These are phyloP conservation scores for Tarenaya hassleriana DNA, from an alignment of 345 rosid species.

Conservation along the genomic window DNA sequence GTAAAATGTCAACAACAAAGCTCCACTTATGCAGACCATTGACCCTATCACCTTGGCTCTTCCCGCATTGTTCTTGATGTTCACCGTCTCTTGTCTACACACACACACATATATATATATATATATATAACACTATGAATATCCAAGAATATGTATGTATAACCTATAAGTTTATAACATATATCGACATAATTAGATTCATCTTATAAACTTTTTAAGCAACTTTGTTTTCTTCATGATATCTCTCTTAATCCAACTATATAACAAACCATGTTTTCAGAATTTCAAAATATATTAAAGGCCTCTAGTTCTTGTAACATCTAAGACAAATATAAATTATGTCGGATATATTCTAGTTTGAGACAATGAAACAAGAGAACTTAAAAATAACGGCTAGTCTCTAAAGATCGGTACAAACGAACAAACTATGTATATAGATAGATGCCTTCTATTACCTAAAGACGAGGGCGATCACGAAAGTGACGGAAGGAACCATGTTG, in stretches of 20 bases:
- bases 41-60: slow-evolving; percentile 52
- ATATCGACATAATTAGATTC: not conserved
- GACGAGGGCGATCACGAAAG: slow-evolving; percentile 44
- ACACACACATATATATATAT: too few species aligned
- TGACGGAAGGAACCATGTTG: slow-evolving; percentile 54
- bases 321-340: not conserved
- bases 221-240: not conserved
- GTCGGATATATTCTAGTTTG: too few species aligned
- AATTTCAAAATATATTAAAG: not conserved
- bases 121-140: not conserved
- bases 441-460: slow-evolving; percentile 32
- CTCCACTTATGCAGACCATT: slow-evolving; percentile 49
- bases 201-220: not conserved
- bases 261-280: not conserved
- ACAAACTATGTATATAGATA: not conserved
- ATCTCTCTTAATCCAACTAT: not conserved
- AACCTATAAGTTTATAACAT: not conserved
- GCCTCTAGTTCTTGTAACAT: not conserved
- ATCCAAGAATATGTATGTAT: not conserved
- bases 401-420: not conserved
- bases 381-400: not conserved
- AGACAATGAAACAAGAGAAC: too few species aligned
- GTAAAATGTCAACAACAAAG: slow-evolving; percentile 44
- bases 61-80: slow-evolving; percentile 40
- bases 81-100: slow-evolving; percentile 52